Evolutionary conservation across 163 green algal species (phyloP).

Genomic region (Chlamydomonas reinhardtii): DNA sequence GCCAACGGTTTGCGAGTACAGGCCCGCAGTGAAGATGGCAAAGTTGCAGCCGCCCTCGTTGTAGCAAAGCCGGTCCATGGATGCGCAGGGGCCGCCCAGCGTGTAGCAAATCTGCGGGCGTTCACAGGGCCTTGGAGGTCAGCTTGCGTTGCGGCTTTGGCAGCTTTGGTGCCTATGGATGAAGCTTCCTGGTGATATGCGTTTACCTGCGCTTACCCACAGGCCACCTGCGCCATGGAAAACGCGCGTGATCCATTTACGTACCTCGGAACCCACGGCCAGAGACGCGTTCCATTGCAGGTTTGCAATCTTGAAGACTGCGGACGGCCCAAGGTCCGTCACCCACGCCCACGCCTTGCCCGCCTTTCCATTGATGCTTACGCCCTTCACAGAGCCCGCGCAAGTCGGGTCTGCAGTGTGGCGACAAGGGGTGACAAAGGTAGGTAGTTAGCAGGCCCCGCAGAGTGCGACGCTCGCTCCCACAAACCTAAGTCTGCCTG

Average conservation of each 20-base stretch:
- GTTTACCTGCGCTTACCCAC: too few species aligned
- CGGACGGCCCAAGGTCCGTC: neutral
- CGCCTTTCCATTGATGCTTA: conserved; percentile 13
- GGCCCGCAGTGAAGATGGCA: neutral
- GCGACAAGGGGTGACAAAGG: too few species aligned
- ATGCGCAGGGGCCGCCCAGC: neutral
- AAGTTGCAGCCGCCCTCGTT: conserved; percentile 11
- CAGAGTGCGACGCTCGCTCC: too few species aligned
- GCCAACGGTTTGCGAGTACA: neutral
- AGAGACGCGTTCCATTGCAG: neutral
- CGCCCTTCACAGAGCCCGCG: neutral
- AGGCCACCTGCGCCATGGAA: too few species aligned
- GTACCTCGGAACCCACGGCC: conserved; percentile 1
- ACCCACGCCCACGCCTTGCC: conserved; percentile 30
- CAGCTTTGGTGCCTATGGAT: too few species aligned
- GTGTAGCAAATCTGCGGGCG: neutral
- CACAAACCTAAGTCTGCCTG: too few species aligned
- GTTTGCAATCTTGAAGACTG: neutral
- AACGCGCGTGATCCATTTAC: too few species aligned
- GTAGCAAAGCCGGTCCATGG: neutral
- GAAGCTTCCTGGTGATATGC: too few species aligned
- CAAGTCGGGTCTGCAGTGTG: neutral
- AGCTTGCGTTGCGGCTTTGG: too few species aligned
- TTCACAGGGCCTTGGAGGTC: too few species aligned
- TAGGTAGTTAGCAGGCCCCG: too few species aligned